phyloP scores from a whole-genome alignment of 345 rosid genomes.

The Euphorbia tirucalli region DNA sequence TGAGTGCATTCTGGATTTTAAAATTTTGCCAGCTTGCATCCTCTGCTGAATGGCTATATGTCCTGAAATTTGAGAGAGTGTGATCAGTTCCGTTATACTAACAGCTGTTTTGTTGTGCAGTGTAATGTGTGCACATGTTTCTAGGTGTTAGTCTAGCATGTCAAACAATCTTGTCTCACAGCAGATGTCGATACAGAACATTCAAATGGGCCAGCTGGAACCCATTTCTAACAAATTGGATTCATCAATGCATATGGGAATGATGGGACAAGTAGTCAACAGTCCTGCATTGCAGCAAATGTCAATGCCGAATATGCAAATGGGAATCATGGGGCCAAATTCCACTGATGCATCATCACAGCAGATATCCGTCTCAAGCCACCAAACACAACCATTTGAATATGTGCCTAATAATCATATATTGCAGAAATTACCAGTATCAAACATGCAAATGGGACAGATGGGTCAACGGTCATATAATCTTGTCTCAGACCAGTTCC shows the following conservation, averaged over 20 bases:
- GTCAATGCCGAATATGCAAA: constrained; percentile 29
- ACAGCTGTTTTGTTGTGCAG: constrained; percentile 18
- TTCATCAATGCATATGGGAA: constrained; percentile 27
- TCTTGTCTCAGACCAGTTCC: constrained; percentile 28
- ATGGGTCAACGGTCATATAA: constrained; percentile 24
- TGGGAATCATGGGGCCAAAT: constrained; percentile 32
- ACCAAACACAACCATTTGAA: constrained; percentile 23
- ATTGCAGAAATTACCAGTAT: constrained; percentile 20
- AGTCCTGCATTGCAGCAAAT: constrained; percentile 22
- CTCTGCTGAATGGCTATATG: background rate
- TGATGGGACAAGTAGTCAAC: constrained; percentile 1
- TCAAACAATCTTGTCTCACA: constrained; percentile 53
- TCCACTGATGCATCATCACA: constrained; percentile 27
- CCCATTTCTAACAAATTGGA: constrained; percentile 36
- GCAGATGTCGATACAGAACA: constrained; percentile 35
- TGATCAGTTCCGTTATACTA: background rate
- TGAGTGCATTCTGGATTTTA: background rate
- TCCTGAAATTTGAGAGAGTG: background rate
- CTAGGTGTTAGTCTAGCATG: constrained; percentile 36
- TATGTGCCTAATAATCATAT: constrained; percentile 16
- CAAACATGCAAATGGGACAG: constrained; percentile 28
- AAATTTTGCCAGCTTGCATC: background rate
- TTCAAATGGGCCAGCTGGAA: constrained; percentile 47
- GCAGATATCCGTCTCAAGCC: constrained; percentile 23
- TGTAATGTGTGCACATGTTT: constrained; percentile 17